Percentiles rank a stretch among this genome's conserved stretches.
Conservation (phyloP, 2,329 filamentous ascomycete genomes). For the Xylaria sp. region DNA sequence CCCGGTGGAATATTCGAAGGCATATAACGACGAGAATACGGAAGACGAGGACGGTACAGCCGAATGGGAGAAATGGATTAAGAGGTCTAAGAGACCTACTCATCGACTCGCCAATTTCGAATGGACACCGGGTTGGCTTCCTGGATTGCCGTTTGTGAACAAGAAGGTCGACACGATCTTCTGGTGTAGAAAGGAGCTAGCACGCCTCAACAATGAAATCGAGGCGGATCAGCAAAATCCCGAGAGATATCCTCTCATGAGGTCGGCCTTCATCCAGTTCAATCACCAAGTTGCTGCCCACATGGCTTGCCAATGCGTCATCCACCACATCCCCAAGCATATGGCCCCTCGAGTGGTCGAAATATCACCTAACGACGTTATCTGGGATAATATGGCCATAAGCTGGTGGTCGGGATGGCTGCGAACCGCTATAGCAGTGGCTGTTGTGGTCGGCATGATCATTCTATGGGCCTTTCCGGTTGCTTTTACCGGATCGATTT, state of each 20-base stretch:
- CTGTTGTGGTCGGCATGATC: constrained; percentile 77
- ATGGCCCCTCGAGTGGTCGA: constrained; percentile 96
- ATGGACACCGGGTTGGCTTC: constrained; percentile 74
- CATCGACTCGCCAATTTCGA: constrained; percentile 76
- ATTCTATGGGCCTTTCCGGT: constrained; percentile 92
- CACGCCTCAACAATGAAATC: constrained; percentile 89
- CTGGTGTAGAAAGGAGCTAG: constrained; percentile 86
- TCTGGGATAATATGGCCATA: constrained; percentile 98
- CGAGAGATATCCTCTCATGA: constrained; percentile 91
- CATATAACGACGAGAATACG: constrained; percentile 69
- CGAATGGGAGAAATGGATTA: constrained; percentile 85
- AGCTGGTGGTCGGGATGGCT: constrained; percentile 93
- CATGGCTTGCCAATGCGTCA: constrained; percentile 94
- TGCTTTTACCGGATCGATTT: constrained; percentile 84
- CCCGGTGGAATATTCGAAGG: constrained; percentile 67
- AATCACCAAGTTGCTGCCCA: constrained; percentile 97
- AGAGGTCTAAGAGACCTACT: constrained; percentile 83
- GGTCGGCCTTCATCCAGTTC: constrained; percentile 97
- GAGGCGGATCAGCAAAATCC: constrained; percentile 87
- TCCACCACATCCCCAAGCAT: constrained; percentile 89
- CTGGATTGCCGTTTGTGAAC: constrained; percentile 79
- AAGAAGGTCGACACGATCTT: constrained; percentile 97
- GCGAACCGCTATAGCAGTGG: constrained; percentile 73
- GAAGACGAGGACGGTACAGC: constrained; percentile 71
- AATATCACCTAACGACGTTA: constrained; percentile 89